Base-by-base conservation (phyloP, 352 stramenopile species). In the Globisporangium cederbergense region DNA sequence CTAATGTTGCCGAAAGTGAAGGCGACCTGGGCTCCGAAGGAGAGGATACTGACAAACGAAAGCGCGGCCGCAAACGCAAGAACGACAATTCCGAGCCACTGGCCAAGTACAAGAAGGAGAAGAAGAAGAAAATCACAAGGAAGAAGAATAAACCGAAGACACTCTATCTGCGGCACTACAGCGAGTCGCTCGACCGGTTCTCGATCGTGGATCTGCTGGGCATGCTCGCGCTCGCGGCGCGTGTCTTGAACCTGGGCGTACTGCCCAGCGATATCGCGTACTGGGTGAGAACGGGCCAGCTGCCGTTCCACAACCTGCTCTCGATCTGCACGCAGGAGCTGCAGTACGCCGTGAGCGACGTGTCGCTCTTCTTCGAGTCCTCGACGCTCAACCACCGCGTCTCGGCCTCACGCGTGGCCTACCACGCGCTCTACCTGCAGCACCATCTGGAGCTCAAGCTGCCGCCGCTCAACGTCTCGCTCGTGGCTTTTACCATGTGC, bases 361-460 rank as follows among this genome's bases (percentile, higher is more conserved):
- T 91, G 20, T 65, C 62, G 2, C 51, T 77, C 20, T 93, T 93
- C 61, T 93, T 90, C 66, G 73, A 90, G 14, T 72, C 79, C 34
- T 71, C 69, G 13, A 65, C 87, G 20, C 38, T 53, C 13, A 64
- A 60, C 14, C 76, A 89, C 51, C 71, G 71, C 52, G 62, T 80
- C 14, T 77, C 64, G 16, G 67, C 76, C 0, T 65, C 74, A 9
- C 69, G 73, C 16, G 72, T 91, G 28, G 72, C 79, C 14, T 89
- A 79, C 57, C 66, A 72, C 10, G 71, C 82, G 2, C 73, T 88
- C 22, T 77, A 89, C 50, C 64, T 93, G 25, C 78, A 91, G 62
- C 77, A 88, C 47, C 83, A 93, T 49, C 75, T 95, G 59, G 84
- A 85, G 11, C 70, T 95, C 28, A 70, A 68, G 45, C 42, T 95